A percentile compares a stretch with the other conserved stretches of the same genome.
These are phyloP conservation scores for Piloderma croceum DNA, from an alignment of 768 basidiomycete species.

Conservation along the genomic window DNA sequence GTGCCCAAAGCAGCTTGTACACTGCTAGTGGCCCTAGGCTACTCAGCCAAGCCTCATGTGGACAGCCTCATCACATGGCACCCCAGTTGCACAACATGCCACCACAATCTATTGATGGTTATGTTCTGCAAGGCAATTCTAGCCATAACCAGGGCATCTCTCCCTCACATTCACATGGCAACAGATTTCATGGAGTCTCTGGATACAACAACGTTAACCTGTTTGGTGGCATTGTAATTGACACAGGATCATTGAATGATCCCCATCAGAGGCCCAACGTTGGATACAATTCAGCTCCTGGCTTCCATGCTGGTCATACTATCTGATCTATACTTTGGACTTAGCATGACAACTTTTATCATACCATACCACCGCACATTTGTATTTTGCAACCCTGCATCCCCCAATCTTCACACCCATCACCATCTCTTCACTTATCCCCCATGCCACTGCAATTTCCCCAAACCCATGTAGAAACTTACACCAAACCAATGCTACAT, in stretches of 20 bases:
- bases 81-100: constrained; percentile 57
- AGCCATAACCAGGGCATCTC: constrained; percentile 59
- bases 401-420: constrained; percentile 39
- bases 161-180: constrained; percentile 50
- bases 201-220: too few species aligned
- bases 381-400: constrained; percentile 68
- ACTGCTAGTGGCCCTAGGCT: too few species aligned
- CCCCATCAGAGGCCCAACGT: constrained; percentile 72
- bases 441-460: too few species aligned
- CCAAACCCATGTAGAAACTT: too few species aligned
- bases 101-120: constrained; percentile 72
- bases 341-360: constrained; percentile 31
- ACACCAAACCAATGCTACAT: too few species aligned
- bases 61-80: constrained; percentile 51
- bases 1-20: constrained; percentile 58
- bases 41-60: constrained; percentile 48
- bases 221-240: constrained; percentile 52
- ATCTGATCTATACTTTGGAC: constrained; percentile 30
- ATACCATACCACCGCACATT: constrained; percentile 54
- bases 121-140: constrained; percentile 71
- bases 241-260: constrained; percentile 55
- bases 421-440: too few species aligned
- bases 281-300: too few species aligned
- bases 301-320: too few species aligned
- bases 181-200: constrained; percentile 57